A percentile compares a stretch with the other conserved stretches of the same genome.
Conservation (phyloP, 345 rosid species). For the Eucalyptus curtisii region DNA sequence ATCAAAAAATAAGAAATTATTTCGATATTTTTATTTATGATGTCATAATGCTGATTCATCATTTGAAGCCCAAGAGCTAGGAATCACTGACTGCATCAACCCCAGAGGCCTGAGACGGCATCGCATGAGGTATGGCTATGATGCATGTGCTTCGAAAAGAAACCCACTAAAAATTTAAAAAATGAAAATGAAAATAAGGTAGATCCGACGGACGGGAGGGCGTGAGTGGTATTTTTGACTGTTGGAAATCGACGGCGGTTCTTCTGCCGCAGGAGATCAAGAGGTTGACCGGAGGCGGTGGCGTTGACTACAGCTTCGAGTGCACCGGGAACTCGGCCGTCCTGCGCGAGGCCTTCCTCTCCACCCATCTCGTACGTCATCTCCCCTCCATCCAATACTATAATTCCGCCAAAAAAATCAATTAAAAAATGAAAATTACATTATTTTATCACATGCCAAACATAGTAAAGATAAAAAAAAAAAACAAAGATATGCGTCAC, state of each 20-base stretch:
- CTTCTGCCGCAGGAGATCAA: slow-evolving; percentile 20
- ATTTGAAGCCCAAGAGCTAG: slow-evolving; percentile 13
- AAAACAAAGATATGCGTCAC: no score
- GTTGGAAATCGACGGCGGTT: neutral
- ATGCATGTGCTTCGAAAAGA: neutral
- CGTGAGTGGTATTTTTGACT: neutral
- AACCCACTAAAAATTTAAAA: neutral
- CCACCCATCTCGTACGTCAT: slow-evolving; percentile 21
- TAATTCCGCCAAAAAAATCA: no score
- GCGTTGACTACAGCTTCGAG: slow-evolving; percentile 60
- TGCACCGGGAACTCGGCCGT: slow-evolving; percentile 37
- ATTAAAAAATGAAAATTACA: no score
- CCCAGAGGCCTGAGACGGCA: slow-evolving; percentile 10
- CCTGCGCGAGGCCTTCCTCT: slow-evolving; percentile 64
- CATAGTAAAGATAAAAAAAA: neutral
- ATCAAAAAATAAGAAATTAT: neutral
- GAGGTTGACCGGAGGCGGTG: slow-evolving; percentile 46
- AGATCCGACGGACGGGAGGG: neutral
- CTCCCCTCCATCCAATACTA: neutral
- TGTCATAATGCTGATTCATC: neutral
- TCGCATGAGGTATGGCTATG: slow-evolving; percentile 12
- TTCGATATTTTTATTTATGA: neutral
- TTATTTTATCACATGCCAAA: neutral
- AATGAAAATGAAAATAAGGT: neutral
- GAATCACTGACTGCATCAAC: slow-evolving; percentile 22